Conservation (phyloP, 345 rosid genomes). For the Melaleuca alternifolia region DNA sequence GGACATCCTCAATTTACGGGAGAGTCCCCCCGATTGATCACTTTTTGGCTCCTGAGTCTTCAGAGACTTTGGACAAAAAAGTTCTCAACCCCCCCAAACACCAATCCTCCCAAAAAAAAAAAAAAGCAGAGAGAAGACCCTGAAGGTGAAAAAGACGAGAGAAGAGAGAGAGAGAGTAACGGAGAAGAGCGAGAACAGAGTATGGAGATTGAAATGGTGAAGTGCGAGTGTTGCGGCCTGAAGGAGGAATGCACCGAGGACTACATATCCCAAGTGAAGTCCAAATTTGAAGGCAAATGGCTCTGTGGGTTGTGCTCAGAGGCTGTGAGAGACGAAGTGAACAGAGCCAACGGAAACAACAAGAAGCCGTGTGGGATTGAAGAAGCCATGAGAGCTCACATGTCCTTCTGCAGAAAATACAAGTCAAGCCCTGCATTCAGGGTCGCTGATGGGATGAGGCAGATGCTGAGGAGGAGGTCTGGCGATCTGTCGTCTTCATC, state of each 20-base stretch:
- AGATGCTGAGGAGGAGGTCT: constrained; percentile 85
- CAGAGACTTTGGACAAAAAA: neutral
- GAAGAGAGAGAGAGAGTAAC: too few species aligned
- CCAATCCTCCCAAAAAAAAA: neutral
- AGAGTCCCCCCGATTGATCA: neutral
- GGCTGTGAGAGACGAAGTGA: constrained; percentile 74
- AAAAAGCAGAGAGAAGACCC: neutral
- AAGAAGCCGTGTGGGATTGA: constrained; percentile 36
- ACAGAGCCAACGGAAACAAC: constrained; percentile 16
- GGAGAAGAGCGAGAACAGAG: neutral
- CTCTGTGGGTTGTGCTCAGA: constrained; percentile 93
- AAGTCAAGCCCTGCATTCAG: constrained; percentile 76
- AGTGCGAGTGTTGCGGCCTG: constrained; percentile 87
- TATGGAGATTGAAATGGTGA: constrained; percentile 83
- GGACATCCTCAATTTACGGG: neutral
- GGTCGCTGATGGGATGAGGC: constrained; percentile 94
- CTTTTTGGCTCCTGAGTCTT: neutral
- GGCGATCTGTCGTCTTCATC: constrained; percentile 40
- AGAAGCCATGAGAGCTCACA: constrained; percentile 84
- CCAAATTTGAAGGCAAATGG: constrained; percentile 86
- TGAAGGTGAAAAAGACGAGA: neutral
- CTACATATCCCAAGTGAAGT: constrained; percentile 61
- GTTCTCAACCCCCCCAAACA: neutral
- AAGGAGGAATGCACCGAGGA: constrained; percentile 86
- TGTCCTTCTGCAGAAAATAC: constrained; percentile 88